These are phyloP conservation scores for Lepiota brunneoincarnata DNA, from an alignment of 768 basidiomycete species.

Conservation along the genomic window DNA sequence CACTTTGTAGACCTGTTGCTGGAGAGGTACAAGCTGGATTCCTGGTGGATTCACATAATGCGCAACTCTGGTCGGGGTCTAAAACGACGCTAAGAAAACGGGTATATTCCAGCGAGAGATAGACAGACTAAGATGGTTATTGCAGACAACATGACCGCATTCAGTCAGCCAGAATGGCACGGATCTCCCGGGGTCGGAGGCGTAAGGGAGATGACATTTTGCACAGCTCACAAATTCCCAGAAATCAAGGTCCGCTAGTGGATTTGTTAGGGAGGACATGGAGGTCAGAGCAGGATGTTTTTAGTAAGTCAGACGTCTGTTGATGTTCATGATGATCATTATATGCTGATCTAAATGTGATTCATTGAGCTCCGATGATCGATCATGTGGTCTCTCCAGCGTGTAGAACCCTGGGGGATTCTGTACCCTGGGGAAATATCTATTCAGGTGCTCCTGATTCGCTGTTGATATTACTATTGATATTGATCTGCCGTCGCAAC, in stretches of 20 bases:
- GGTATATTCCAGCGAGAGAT: background rate
- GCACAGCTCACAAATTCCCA: slow-evolving; percentile 81
- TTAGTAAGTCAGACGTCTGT: background rate
- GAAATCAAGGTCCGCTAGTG: slow-evolving; percentile 49
- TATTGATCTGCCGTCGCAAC: no score
- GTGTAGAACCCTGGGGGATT: no score
- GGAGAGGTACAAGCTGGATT: slow-evolving; percentile 71
- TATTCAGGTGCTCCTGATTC: no score
- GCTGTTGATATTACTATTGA: no score
- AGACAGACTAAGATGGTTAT: slow-evolving; percentile 73
- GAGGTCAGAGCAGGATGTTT: slow-evolving; percentile 22
- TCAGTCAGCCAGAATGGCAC: slow-evolving; percentile 88
- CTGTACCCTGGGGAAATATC: no score
- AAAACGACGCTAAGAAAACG: background rate
- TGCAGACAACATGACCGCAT: slow-evolving; percentile 85
- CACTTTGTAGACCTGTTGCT: slow-evolving; percentile 56
- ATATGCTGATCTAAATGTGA: no score
- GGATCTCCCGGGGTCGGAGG: slow-evolving; percentile 47
- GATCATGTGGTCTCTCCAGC: no score
- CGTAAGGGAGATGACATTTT: slow-evolving; percentile 67
- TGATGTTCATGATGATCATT: no score
- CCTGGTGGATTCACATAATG: slow-evolving; percentile 60
- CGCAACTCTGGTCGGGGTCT: slow-evolving; percentile 76
- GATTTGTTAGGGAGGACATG: slow-evolving; percentile 24
- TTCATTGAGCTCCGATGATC: no score